Evolutionary conservation across 345 rosid genomes (phyloP).

Genomic region (Conringia planisiliqua): DNA sequence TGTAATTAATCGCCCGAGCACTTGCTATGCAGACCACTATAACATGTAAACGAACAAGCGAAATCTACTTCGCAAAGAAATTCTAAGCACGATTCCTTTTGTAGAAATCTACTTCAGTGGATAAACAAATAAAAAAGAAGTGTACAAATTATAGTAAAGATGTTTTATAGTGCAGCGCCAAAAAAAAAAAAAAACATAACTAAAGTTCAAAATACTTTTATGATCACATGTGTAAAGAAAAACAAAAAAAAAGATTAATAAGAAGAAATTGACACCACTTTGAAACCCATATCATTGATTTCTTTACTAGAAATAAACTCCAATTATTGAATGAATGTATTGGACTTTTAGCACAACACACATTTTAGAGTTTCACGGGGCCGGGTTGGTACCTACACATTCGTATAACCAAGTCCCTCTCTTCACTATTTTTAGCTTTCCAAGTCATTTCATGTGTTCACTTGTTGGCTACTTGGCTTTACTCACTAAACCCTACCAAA

Average conservation of each 20-base stretch:
- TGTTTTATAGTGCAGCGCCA: not conserved
- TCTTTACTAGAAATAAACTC: conserved; percentile 35
- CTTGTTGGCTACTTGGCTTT: not conserved
- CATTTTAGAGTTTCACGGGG: not conserved
- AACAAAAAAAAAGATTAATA: conserved; percentile 16
- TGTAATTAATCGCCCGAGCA: too few relatives aligned
- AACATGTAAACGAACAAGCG: not conserved
- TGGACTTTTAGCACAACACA: not conserved
- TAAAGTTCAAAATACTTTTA: conserved; percentile 14
- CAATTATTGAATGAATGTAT: conserved; percentile 38
- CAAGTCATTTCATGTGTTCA: conserved; percentile 14
- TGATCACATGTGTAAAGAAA: conserved; percentile 43
- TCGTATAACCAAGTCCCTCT: not conserved
- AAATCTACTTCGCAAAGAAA: conserved; percentile 50
- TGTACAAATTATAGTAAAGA: not conserved
- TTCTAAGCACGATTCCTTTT: conserved; percentile 23
- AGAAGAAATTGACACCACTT: conserved; percentile 37
- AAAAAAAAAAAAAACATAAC: not conserved
- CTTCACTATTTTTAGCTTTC: conserved; percentile 9
- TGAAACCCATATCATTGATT: conserved; percentile 47
- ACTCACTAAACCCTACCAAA: conserved; percentile 12
- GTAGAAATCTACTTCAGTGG: conserved; percentile 32
- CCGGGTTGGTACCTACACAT: not conserved
- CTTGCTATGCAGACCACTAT: too few relatives aligned
- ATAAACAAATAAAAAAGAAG: not conserved